Evolutionary conservation across 768 basidiomycete species (phyloP).

Genomic region (Termitomyces sp.): DNA sequence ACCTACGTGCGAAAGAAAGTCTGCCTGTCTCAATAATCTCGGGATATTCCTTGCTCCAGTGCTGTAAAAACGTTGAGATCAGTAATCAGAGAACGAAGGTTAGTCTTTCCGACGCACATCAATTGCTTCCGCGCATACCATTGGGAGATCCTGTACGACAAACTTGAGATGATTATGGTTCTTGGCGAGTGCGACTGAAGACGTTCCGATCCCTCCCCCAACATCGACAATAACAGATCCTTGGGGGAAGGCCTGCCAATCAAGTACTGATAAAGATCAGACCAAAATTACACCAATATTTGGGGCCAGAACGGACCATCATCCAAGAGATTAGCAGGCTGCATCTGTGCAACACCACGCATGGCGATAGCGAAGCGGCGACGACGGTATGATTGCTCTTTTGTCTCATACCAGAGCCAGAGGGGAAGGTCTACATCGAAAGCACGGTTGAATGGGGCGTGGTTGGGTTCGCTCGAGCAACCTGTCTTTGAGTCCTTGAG

Average conservation of each 20-base stretch:
- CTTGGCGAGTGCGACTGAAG: conserved; percentile 18
- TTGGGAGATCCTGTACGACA: conserved; percentile 23
- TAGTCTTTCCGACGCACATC: background rate
- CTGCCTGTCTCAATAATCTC: conserved; percentile 1
- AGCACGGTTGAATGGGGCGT: conserved; percentile 10
- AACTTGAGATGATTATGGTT: conserved; percentile 16
- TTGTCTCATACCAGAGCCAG: conserved; percentile 2
- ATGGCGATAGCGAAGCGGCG: conserved; percentile 1
- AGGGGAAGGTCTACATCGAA: background rate
- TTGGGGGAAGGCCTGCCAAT: conserved; percentile 20
- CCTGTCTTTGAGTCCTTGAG: conserved; percentile 18
- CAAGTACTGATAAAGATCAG: conserved; percentile 13
- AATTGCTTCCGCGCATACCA: conserved; percentile 13
- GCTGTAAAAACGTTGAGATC: background rate
- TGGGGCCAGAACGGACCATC: background rate
- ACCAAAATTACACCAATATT: background rate
- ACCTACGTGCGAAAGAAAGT: conserved; percentile 5
- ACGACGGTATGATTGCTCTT: conserved; percentile 3
- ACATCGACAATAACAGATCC: conserved; percentile 27
- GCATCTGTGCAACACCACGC: background rate
- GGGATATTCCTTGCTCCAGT: conserved; percentile 2
- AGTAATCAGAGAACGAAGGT: too few species aligned
- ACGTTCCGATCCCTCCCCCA: conserved; percentile 24
- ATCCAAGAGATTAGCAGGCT: background rate
- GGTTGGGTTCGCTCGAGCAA: conserved; percentile 15